These are phyloP conservation scores for Rhodosporidiobolus sp. DNA, from an alignment of 768 basidiomycete species.

Conservation along the genomic window DNA sequence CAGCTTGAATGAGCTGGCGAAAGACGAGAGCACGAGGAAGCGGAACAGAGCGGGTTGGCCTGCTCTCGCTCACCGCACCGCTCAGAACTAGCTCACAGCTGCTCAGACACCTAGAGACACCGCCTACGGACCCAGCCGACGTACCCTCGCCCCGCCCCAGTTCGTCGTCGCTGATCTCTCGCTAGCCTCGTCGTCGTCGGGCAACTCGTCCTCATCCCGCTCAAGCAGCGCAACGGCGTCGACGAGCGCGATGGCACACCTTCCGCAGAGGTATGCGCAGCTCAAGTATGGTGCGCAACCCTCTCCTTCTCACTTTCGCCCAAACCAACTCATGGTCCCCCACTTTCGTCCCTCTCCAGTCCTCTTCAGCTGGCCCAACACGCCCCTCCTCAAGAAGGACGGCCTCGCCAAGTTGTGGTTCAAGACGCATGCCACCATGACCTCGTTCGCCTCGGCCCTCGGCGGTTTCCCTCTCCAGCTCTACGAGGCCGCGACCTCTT, in stretches of 20 bases:
- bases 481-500: neutral
- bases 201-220: neutral
- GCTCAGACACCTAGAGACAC: too few relatives aligned
- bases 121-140: too few relatives aligned
- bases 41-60: too few relatives aligned
- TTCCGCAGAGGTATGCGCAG: neutral
- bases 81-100: too few relatives aligned
- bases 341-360: neutral
- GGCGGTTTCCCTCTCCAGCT: constrained; percentile 22
- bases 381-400: constrained; percentile 19
- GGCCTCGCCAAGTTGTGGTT: constrained; percentile 10
- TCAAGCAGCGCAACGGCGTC: too few relatives aligned
- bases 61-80: too few relatives aligned
- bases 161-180: too few relatives aligned
- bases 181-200: too few relatives aligned
- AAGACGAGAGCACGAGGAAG: too few relatives aligned
- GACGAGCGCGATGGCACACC: neutral
- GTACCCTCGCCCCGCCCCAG: too few relatives aligned
- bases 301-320: neutral
- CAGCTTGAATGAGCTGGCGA: too few relatives aligned
- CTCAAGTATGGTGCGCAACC: constrained; percentile 11
- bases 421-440: constrained; percentile 5
- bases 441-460: constrained; percentile 2
- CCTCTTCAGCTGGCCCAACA: constrained; percentile 25
- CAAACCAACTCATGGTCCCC: neutral